Evolutionary conservation across 1,139 yeast species (phyloP), one percentile per base, ranked within the genome.

Genomic region (Scheffersomyces titani): DNA sequence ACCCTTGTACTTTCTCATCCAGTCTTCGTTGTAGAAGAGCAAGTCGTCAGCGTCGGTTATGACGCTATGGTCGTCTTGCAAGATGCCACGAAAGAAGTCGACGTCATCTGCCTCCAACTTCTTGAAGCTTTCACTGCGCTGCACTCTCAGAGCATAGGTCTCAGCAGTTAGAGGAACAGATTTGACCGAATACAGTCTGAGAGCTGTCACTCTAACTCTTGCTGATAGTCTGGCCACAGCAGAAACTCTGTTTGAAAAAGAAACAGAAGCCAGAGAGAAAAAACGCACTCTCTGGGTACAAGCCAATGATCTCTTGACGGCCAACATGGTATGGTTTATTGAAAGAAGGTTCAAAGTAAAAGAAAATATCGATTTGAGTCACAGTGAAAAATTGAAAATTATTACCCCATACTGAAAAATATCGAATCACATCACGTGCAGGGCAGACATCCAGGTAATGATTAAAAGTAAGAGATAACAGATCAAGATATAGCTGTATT

Each of bases 1-100:
- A 19, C 99, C 99, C 59, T 86, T 82, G 74, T 93, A 94, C 74
- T 94, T 94, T 70, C 92, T 83, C 98, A 93, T 94, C 96, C 97
- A 92, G 72, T 94, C 99, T 70, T 90, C 96, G 68, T 94, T 94
- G 78, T 76, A 92, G 60, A 84, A 84, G 45, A 84, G 82, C 53
- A 93, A 77, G 65, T 90, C 97, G 53, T 86, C 88, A 13, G 73
- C 72, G 59, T 83, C 84, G 4, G 84, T 81, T 54, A 87, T 63
- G 68, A 82, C 55, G 77, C 72, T 58, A 83, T 79, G 59, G 73
- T 84, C 52, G 74, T 81, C 66, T 78, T 72, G 76, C 59, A 92
- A 73, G 40, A 93, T 76, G 0, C 84, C 69, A 62, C 78, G 76
- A 77, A 94, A 94, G 64, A 72, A 80, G 0, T 73, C 80, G n/a